These are phyloP conservation scores for Metschnikowia picachoensis DNA, from an alignment of 805 yeast genomes.

Conservation along the genomic window DNA sequence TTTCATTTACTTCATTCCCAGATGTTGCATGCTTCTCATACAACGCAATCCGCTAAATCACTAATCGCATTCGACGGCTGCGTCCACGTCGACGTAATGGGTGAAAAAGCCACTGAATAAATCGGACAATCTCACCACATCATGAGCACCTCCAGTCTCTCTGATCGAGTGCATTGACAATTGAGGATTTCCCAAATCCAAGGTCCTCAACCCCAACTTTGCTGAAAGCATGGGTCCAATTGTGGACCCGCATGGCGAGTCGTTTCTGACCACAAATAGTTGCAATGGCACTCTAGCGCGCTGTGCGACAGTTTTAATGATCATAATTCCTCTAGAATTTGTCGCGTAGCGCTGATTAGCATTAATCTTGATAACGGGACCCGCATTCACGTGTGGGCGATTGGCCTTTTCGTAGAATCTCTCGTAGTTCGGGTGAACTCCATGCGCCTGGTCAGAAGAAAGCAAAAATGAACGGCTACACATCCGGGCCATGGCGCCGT, in stretches of 20 bases:
- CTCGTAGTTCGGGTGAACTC: conserved; percentile 89
- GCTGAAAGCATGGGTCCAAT: conserved; percentile 93
- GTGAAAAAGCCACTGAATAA: conserved; percentile 63
- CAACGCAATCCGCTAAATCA: not conserved
- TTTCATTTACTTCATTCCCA: too few relatives aligned
- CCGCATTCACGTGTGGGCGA: conserved; percentile 76
- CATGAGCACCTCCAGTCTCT: conserved; percentile 83
- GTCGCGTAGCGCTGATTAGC: conserved; percentile 96
- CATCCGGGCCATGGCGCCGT: conserved; percentile 48
- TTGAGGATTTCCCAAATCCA: conserved; percentile 90
- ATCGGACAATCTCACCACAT: conserved; percentile 57
- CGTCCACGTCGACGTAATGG: conserved; percentile 27
- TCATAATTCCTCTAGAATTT: conserved; percentile 82
- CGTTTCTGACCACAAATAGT: conserved; percentile 88
- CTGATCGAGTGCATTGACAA: conserved; percentile 91
- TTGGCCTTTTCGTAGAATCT: conserved; percentile 73
- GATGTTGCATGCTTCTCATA: too few relatives aligned
- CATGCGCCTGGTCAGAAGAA: conserved; percentile 97
- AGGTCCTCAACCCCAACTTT: conserved; percentile 78
- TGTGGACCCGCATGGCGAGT: conserved; percentile 93
- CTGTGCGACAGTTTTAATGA: conserved; percentile 70
- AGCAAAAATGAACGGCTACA: conserved; percentile 62
- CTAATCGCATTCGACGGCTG: conserved; percentile 17
- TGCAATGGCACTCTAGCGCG: conserved; percentile 76
- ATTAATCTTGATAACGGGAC: conserved; percentile 90